phyloP scores from a whole-genome alignment of 1,139 yeast genomes.

The Spencermartinsiella ligniputridi region DNA sequence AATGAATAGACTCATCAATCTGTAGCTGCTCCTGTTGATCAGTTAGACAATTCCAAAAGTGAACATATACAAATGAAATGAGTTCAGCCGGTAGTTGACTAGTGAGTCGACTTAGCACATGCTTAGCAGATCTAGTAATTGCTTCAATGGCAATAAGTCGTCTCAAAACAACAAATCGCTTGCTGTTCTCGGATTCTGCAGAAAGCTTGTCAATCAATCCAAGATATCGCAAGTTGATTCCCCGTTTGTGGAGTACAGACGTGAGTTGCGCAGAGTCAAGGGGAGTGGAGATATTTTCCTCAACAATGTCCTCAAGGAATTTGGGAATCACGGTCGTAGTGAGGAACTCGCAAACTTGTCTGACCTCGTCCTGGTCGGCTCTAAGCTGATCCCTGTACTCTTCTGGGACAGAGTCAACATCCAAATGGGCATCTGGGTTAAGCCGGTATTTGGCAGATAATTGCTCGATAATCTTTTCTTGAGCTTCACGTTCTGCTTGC shows the following conservation, averaged over 20 bases:
- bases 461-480: conserved; percentile 43
- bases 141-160: conserved; percentile 60
- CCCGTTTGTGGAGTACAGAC: conserved; percentile 64
- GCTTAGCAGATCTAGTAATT: conserved; percentile 76
- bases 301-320: conserved; percentile 52
- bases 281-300: conserved; percentile 56
- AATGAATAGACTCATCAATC: conserved; percentile 42
- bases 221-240: conserved; percentile 86
- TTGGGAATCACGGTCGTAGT: conserved; percentile 56
- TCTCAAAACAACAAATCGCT: conserved; percentile 37
- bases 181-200: conserved; percentile 15
- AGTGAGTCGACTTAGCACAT: conserved; percentile 54
- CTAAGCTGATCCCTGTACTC: conserved; percentile 40
- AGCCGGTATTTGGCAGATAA: conserved; percentile 56
- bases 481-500: conserved; percentile 34
- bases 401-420: conserved; percentile 33
- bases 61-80: conserved; percentile 58
- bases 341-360: conserved; percentile 64
- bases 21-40: conserved; percentile 39
- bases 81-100: conserved; percentile 49
- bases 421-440: conserved; percentile 75
- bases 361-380: conserved; percentile 58
- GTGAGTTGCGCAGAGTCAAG: conserved; percentile 78
- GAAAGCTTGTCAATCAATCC: conserved; percentile 40
- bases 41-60: conserved; percentile 68